Evolutionary conservation across 495 filamentous ascomycete genomes (phyloP).

Genomic region (Penicillium roqueforti): DNA sequence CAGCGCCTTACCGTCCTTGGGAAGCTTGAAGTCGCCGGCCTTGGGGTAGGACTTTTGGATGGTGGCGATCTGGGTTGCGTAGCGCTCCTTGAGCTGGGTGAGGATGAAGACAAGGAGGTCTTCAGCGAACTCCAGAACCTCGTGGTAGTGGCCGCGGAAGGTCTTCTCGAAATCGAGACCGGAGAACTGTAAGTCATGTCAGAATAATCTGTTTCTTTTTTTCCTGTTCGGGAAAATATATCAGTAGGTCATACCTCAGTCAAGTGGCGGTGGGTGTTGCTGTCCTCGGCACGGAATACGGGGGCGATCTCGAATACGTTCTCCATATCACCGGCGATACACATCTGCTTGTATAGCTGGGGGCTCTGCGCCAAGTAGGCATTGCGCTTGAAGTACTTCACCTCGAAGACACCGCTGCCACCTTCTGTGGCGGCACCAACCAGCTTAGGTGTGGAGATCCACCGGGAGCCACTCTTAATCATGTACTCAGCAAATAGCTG

Average conservation of each 20-base stretch:
- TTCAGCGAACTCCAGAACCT: constrained; percentile 78
- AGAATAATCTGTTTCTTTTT: constrained; percentile 38
- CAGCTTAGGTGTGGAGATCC: constrained; percentile 86
- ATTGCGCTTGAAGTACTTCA: constrained; percentile 83
- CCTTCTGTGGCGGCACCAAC: constrained; percentile 90
- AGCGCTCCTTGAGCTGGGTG: constrained; percentile 64
- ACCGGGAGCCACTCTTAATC: constrained; percentile 67
- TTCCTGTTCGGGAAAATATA: constrained; percentile 43
- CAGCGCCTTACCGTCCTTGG: constrained; percentile 67
- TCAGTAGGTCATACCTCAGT: constrained; percentile 57
- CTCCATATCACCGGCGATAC: constrained; percentile 87
- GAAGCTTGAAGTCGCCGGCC: constrained; percentile 54
- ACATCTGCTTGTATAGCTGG: constrained; percentile 95
- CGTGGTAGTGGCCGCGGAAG: constrained; percentile 82
- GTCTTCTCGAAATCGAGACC: constrained; percentile 98
- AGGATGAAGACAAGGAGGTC: constrained; percentile 86
- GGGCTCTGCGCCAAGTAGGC: constrained; percentile 90
- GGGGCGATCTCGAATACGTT: constrained; percentile 85
- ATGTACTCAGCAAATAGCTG: constrained; percentile 79
- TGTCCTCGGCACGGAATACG: constrained; percentile 96
- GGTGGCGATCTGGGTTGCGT: constrained; percentile 62
- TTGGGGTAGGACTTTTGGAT: constrained; percentile 58
- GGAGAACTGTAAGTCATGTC: constrained; percentile 55
- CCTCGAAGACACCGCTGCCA: constrained; percentile 86
- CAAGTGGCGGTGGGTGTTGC: constrained; percentile 92